Evolutionary conservation across 1,284 basidiomycete species (phyloP).

Genomic region (Pseudomicrostroma phylloplanum): DNA sequence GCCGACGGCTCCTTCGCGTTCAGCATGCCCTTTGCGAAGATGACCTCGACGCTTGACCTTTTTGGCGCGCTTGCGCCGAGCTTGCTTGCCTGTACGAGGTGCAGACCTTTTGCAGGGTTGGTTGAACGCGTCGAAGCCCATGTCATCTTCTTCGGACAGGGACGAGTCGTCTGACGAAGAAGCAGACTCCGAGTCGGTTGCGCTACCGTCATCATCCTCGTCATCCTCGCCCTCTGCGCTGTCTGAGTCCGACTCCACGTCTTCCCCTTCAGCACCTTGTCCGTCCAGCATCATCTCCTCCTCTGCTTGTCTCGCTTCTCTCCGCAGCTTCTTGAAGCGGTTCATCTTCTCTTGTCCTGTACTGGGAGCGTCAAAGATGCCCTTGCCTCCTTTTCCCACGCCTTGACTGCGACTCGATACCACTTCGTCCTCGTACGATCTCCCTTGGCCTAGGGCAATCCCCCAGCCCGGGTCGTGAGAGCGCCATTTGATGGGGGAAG

Average conservation of each 20-base stretch:
- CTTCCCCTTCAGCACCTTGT: background rate
- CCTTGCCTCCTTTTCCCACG: slow-evolving; percentile 1
- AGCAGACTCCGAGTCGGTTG: background rate
- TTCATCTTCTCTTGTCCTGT: too few species aligned
- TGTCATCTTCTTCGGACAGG: too few species aligned
- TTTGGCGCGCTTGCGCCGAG: background rate
- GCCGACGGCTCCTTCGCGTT: background rate
- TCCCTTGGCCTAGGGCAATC: slow-evolving; percentile 1
- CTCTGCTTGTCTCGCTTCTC: background rate
- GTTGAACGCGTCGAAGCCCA: background rate
- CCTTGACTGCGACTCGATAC: background rate
- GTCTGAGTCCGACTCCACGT: background rate
- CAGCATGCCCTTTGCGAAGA: background rate
- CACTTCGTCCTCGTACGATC: background rate
- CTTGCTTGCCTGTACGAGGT: background rate
- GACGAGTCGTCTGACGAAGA: background rate
- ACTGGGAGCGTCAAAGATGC: background rate
- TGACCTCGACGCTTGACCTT: background rate
- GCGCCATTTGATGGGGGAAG: background rate
- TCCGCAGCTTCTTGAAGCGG: background rate
- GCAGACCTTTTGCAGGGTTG: background rate
- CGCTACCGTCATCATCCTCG: background rate
- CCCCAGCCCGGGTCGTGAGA: background rate
- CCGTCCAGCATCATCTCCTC: background rate
- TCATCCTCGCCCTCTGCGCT: background rate